Evolutionary conservation across 2,329 filamentous ascomycete species (phyloP).

Genomic region (Hysterium pulicare): DNA sequence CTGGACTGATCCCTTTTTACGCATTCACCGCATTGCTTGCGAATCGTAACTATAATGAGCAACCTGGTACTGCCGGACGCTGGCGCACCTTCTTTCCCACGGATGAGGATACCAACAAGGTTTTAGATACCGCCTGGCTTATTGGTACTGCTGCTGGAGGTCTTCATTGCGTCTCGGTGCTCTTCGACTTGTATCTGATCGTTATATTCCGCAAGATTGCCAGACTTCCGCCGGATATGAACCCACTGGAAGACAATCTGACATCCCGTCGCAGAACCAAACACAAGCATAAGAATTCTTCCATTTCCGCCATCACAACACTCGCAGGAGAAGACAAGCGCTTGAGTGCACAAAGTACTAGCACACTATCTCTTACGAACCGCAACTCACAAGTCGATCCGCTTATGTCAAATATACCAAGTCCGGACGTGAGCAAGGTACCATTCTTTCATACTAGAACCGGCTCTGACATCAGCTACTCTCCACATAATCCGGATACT

Average conservation of each 20-base stretch:
- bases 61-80: slow-evolving; percentile 41
- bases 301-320: slow-evolving; percentile 44
- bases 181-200: slow-evolving; percentile 70
- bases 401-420: slow-evolving; percentile 30
- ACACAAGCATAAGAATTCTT: slow-evolving; percentile 73
- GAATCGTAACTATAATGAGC: slow-evolving; percentile 50
- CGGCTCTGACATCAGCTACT: slow-evolving; percentile 18
- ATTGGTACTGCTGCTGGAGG: slow-evolving; percentile 60
- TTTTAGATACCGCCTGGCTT: slow-evolving; percentile 67
- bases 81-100: slow-evolving; percentile 70
- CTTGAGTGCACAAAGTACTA: slow-evolving; percentile 49
- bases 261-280: slow-evolving; percentile 61
- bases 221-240: slow-evolving; percentile 86
- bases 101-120: slow-evolving; percentile 52
- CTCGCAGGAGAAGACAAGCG: slow-evolving; percentile 55
- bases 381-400: slow-evolving; percentile 28
- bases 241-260: slow-evolving; percentile 81
- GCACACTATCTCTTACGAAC: slow-evolving; percentile 39
- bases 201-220: slow-evolving; percentile 79
- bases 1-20: slow-evolving; percentile 62
- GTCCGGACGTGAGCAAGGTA: slow-evolving; percentile 49
- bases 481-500: slow-evolving; percentile 33
- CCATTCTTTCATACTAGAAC: slow-evolving; percentile 50
- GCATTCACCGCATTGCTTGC: slow-evolving; percentile 57
- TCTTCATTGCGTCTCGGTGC: slow-evolving; percentile 68